phyloP scores from a whole-genome alignment of 305 asterid species.

The Nicotiana rustica region DNA sequence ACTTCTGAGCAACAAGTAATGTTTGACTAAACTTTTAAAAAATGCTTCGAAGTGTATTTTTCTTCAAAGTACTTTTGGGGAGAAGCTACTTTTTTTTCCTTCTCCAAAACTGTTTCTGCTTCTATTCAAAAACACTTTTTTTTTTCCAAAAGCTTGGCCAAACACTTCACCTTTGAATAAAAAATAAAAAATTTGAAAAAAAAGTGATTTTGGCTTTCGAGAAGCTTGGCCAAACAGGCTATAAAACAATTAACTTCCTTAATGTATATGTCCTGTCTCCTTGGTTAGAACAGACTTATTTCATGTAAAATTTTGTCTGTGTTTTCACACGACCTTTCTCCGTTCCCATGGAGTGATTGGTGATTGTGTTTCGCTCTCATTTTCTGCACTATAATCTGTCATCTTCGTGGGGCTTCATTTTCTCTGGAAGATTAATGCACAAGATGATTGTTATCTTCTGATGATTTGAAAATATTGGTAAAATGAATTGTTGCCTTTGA shows the following conservation, averaged over 20 bases:
- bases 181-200: no score
- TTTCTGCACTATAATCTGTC: conserved; percentile 10
- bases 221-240: no score
- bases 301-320: background rate
- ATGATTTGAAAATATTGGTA: background rate
- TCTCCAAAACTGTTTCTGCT: no score
- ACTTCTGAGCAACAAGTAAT: no score
- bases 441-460: conserved; percentile 23
- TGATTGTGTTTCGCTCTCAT: conserved; percentile 6
- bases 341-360: conserved; percentile 26
- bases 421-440: background rate
- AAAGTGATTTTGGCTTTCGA: no score
- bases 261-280: background rate
- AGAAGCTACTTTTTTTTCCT: no score
- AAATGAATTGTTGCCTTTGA: background rate
- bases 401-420: background rate
- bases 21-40: no score
- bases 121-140: no score
- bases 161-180: no score
- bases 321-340: background rate
- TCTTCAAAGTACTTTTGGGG: no score
- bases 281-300: background rate
- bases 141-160: no score
- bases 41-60: no score
- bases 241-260: conserved; percentile 3